A percentile compares a stretch with the other conserved stretches of the same genome.
phyloP scores from a whole-genome alignment of 306 rosid genomes.

The Hippophae rhamnoides region DNA sequence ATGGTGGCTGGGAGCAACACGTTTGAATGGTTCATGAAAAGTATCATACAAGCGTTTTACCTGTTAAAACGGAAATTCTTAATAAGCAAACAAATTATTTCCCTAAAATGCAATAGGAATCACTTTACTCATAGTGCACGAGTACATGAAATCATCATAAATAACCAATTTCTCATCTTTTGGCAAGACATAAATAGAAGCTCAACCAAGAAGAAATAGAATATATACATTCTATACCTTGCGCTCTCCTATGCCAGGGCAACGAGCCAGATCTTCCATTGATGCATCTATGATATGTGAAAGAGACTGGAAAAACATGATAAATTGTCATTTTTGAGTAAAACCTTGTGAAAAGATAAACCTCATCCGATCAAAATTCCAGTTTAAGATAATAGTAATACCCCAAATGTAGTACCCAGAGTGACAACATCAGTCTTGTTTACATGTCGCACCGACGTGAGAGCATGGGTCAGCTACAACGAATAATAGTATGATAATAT shows the following conservation, averaged over 20 bases:
- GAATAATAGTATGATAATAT: slow-evolving; percentile 15
- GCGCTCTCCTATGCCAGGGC: slow-evolving; percentile 99
- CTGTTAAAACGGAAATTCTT: slow-evolving; percentile 23
- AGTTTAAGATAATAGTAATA: slow-evolving; percentile 24
- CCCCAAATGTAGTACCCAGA: slow-evolving; percentile 93
- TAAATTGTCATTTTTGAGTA: slow-evolving; percentile 11
- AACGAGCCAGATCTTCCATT: slow-evolving; percentile 98
- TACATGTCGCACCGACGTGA: slow-evolving; percentile 75
- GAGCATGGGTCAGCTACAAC: slow-evolving; percentile 60
- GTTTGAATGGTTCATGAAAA: slow-evolving; percentile 93
- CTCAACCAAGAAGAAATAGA: background rate
- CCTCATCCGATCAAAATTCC: background rate
- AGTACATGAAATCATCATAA: background rate
- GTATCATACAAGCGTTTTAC: slow-evolving; percentile 82
- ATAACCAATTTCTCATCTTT: background rate
- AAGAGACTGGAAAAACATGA: slow-evolving; percentile 54
- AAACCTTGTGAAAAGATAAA: background rate
- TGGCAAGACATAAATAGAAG: background rate
- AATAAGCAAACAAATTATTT: background rate
- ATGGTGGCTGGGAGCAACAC: slow-evolving; percentile 47
- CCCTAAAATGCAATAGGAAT: too few species aligned
- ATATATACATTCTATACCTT: slow-evolving; percentile 45
- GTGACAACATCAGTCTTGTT: slow-evolving; percentile 97
- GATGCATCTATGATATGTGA: slow-evolving; percentile 91
- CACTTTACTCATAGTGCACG: too few species aligned